Evolutionary conservation across 495 filamentous ascomycete genomes (phyloP), one percentile per base, ranked within the genome.

Genomic region (Evansstolkia leycettana): DNA sequence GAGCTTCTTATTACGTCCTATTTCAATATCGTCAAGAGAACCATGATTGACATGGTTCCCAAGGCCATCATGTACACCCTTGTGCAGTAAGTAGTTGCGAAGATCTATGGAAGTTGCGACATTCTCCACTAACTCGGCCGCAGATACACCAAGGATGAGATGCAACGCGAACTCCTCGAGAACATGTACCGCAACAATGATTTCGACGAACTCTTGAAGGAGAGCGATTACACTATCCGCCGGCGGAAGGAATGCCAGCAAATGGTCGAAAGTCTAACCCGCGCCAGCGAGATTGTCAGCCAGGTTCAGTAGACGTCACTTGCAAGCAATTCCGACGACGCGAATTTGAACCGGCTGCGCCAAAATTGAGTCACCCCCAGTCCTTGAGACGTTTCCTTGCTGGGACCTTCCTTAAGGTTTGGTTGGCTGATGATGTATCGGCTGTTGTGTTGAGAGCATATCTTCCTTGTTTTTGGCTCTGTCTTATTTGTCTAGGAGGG

Each of bases 41-140:
- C 92, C 33, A 90, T 99, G 89, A 94, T 96, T 42, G 92, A 99
- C 50, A 99, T 96, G 92, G 92, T 99, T 3, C 92, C 92, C 26
- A 99, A 99, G 66, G 90, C 92, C 13, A 90, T 99, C 60, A 99
- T 99, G 92, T 72, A 95, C 34, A 94, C 77, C 37, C 75, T 99
- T 27, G 92, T 99, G 17, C 76, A 83, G 84, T 94, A 78, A 43
- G 85, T 76, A 33, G 29, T 17, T n/a, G n/a, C n/a, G n/a, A n/a
- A n/a, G n/a, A n/a, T n/a, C n/a, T n/a, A n/a, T n/a, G n/a, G n/a
- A n/a, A n/a, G n/a, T n/a, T n/a, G n/a, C n/a, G n/a, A n/a, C n/a
- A n/a, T n/a, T n/a, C n/a, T n/a, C n/a, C 9, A 23, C 20, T 23
- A 9, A 23, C 9, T 23, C 20, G 20, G 8, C 11, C 7, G 10